Percentiles rank a stretch among this genome's conserved stretches.
Conservation (phyloP, 345 rosid species). For the Linum trigynum region DNA sequence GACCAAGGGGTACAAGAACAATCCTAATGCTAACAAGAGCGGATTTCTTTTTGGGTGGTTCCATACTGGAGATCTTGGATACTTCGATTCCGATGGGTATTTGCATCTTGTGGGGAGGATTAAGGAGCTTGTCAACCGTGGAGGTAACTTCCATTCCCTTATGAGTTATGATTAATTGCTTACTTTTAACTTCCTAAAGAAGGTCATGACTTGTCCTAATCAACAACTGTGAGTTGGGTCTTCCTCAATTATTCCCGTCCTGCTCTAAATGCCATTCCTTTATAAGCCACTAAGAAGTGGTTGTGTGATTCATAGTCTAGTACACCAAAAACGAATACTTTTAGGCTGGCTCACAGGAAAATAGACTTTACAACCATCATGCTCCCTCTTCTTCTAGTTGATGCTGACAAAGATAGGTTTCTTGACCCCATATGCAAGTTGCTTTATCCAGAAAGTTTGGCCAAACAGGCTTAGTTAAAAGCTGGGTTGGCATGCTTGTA, state of each 20-base stretch:
- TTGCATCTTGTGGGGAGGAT: conserved; percentile 84
- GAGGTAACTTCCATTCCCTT: conserved; percentile 36
- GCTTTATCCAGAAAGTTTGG: neutral
- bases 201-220: no score
- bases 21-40: conserved; percentile 70
- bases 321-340: neutral
- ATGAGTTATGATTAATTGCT: conserved; percentile 4
- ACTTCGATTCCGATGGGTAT: conserved; percentile 72
- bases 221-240: no score
- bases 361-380: neutral
- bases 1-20: conserved; percentile 83
- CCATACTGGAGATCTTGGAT: conserved; percentile 82
- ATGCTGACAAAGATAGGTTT: neutral
- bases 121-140: conserved; percentile 97
- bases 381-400: neutral
- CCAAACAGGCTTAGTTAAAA: no score
- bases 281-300: neutral
- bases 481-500: neutral
- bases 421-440: neutral
- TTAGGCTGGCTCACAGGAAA: no score
- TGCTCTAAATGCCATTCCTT: neutral
- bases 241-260: no score
- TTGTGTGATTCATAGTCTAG: neutral
- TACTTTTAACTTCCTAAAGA: conserved; percentile 6
- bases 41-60: conserved; percentile 91